Percentiles rank a stretch among this genome's conserved stretches.
phyloP scores from a whole-genome alignment of 2,329 filamentous ascomycete genomes.

The Hypoxylon sp. region DNA sequence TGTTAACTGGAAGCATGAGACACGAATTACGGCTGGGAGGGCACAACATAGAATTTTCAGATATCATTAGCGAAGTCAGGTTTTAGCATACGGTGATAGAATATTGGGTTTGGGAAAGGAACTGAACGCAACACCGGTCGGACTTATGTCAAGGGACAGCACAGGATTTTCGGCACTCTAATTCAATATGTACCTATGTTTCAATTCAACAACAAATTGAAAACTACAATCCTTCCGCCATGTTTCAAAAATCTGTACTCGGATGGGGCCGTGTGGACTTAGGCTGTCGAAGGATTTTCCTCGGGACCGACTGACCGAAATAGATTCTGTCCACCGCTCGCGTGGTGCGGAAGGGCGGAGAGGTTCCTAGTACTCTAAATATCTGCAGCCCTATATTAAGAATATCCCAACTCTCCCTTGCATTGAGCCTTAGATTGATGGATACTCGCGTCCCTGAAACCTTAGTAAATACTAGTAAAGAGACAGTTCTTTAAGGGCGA shows the following conservation, averaged over 20 bases:
- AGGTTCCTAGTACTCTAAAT: neutral
- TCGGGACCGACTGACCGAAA: neutral
- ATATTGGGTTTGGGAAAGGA: neutral
- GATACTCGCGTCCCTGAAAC: neutral
- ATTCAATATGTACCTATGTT: neutral
- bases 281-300: neutral
- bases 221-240: neutral
- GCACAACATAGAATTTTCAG: neutral
- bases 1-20: slow-evolving; percentile 14
- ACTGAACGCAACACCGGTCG: neutral
- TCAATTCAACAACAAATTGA: neutral
- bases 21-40: slow-evolving; percentile 2
- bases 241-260: slow-evolving; percentile 1
- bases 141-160: neutral
- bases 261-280: neutral
- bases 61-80: neutral
- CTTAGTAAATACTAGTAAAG: neutral
- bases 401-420: neutral
- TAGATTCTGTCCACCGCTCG: neutral
- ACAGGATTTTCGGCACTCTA: neutral
- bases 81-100: neutral
- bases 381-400: slow-evolving; percentile 1
- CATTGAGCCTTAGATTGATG: neutral
- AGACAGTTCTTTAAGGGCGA: neutral
- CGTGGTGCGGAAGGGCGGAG: neutral